Percentiles rank a stretch among this genome's conserved stretches.
Conservation (phyloP, 805 yeast genomes). For the Sugiyamaella smithiae region DNA sequence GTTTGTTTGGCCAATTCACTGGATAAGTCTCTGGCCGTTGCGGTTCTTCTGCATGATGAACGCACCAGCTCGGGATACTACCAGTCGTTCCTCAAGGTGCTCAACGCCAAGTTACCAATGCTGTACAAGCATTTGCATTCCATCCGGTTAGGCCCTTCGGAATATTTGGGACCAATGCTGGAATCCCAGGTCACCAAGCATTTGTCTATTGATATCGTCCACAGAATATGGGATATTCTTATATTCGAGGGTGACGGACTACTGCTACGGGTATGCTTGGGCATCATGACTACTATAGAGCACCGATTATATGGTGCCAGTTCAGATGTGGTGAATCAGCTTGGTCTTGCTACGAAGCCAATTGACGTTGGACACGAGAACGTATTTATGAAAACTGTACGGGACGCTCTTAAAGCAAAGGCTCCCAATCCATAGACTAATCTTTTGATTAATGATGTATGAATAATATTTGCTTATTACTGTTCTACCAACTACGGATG, state of each 20-base stretch:
- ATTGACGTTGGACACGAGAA: conserved; percentile 50
- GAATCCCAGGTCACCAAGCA: conserved; percentile 44
- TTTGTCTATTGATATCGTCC: conserved; percentile 45
- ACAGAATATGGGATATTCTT: conserved; percentile 55
- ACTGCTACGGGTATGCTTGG: conserved; percentile 52
- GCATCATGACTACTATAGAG: conserved; percentile 47
- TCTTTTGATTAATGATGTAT: too few relatives aligned
- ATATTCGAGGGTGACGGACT: conserved; percentile 61
- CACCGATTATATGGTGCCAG: conserved; percentile 52
- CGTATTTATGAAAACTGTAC: conserved; percentile 45
- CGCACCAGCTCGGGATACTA: conserved; percentile 39
- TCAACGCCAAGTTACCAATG: conserved; percentile 44
- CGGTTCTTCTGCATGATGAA: conserved; percentile 34
- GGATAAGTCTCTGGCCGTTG: conserved; percentile 35
- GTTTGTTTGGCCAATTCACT: conserved; percentile 41
- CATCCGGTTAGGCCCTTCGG: conserved; percentile 41
- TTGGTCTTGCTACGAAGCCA: conserved; percentile 34
- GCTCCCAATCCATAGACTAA: too few relatives aligned
- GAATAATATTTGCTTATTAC: too few relatives aligned
- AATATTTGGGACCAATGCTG: conserved; percentile 45
- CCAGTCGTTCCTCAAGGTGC: conserved; percentile 47
- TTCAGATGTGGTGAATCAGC: conserved; percentile 42
- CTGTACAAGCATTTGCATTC: conserved; percentile 51
- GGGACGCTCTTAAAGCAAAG: conserved; percentile 34
- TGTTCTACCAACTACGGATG: too few relatives aligned